Evolutionary conservation across 495 filamentous ascomycete species (phyloP).

Genomic region (Tetracladium setigerum): DNA sequence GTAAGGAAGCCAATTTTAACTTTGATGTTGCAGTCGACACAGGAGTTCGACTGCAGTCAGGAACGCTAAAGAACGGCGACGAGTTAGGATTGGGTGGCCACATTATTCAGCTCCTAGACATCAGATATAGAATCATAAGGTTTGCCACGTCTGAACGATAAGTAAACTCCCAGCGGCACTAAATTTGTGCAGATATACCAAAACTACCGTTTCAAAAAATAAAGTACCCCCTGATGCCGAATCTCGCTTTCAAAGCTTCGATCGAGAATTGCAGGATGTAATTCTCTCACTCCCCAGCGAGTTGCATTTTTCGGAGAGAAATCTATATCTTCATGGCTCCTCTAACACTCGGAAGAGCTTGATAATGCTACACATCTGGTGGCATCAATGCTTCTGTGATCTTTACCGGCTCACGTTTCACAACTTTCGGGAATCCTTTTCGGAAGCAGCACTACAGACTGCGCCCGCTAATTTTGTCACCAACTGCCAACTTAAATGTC

Average conservation of each 20-base stretch:
- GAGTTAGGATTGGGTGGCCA: constrained; percentile 41
- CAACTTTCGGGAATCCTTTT: constrained; percentile 35
- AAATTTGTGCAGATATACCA: constrained; percentile 12
- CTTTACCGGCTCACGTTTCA: constrained; percentile 38
- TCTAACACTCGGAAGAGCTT: constrained; percentile 38
- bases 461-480: constrained; percentile 32
- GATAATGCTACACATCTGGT: constrained; percentile 43
- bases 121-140: constrained; percentile 35
- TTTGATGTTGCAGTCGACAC: constrained; percentile 41
- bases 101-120: constrained; percentile 37
- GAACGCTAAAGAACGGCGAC: constrained; percentile 22
- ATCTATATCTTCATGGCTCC: constrained; percentile 40
- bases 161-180: not conserved
- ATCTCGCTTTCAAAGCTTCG: constrained; percentile 8
- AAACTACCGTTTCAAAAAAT: constrained; percentile 12
- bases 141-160: not conserved
- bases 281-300: constrained; percentile 28
- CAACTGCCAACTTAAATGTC: constrained; percentile 31
- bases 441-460: constrained; percentile 26
- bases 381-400: constrained; percentile 42
- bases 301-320: constrained; percentile 39
- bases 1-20: constrained; percentile 45
- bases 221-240: constrained; percentile 19
- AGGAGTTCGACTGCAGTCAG: constrained; percentile 28
- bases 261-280: not conserved